These are phyloP conservation scores for Hansenula lynferdii DNA, from an alignment of 1,139 yeast genomes.

Conservation along the genomic window DNA sequence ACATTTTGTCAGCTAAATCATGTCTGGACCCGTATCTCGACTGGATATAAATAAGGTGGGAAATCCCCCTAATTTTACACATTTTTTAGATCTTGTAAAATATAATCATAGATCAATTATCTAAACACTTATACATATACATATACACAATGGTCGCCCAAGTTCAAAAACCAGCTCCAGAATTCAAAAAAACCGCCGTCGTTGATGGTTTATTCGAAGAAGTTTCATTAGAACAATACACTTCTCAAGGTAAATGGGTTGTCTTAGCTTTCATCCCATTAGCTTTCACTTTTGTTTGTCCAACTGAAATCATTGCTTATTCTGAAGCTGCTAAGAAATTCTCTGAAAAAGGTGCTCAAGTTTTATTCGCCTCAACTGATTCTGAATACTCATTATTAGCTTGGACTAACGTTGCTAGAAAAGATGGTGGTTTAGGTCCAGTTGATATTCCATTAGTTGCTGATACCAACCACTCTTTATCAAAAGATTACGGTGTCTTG, in stretches of 20 bases:
- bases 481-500: constrained; percentile 95
- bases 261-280: constrained; percentile 94
- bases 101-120: not conserved
- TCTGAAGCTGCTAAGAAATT: constrained; percentile 92
- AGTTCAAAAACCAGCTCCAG: constrained; percentile 94
- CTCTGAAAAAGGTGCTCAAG: constrained; percentile 80
- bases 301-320: constrained; percentile 98
- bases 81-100: not conserved
- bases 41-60: not conserved
- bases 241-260: constrained; percentile 88
- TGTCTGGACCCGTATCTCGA: constrained; percentile 9
- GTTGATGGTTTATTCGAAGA: constrained; percentile 95
- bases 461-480: constrained; percentile 92
- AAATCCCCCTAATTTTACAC: constrained; percentile 2
- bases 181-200: constrained; percentile 95
- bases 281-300: constrained; percentile 99
- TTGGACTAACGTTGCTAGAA: constrained; percentile 95
- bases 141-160: constrained; percentile 64
- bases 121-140: not conserved
- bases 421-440: constrained; percentile 98
- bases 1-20: constrained; percentile 13
- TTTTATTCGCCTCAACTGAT: constrained; percentile 95
- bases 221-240: constrained; percentile 84
- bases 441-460: constrained; percentile 92
- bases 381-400: constrained; percentile 96